phyloP scores from a whole-genome alignment of 306 rosid genomes.

The Crataegus laevigata region DNA sequence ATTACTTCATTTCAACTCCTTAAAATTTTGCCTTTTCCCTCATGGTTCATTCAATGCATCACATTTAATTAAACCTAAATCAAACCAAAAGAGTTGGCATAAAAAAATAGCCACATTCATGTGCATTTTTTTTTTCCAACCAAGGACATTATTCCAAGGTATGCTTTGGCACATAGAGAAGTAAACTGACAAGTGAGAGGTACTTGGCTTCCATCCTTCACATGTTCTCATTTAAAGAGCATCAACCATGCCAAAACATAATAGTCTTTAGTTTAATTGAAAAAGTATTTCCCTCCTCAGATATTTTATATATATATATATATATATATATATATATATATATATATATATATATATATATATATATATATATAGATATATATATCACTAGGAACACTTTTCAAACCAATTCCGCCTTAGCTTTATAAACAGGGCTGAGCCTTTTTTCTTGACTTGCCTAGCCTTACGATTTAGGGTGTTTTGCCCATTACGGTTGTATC shows the following conservation, averaged over 20 bases:
- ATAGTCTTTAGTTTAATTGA: background rate
- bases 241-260: background rate
- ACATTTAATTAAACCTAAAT: background rate
- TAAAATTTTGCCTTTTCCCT: background rate
- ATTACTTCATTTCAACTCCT: background rate
- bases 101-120: background rate
- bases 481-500: too few species aligned
- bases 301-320: too few species aligned
- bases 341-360: too few species aligned
- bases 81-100: background rate
- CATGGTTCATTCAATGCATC: background rate
- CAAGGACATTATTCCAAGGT: background rate
- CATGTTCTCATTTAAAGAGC: background rate
- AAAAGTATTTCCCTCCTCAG: too few species aligned
- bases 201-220: background rate
- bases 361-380: too few species aligned
- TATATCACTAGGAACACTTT: too few species aligned
- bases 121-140: background rate
- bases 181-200: background rate
- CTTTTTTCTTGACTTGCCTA: too few species aligned
- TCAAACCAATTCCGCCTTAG: too few species aligned
- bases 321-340: too few species aligned
- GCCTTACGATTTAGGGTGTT: too few species aligned
- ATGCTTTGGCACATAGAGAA: background rate
- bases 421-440: too few species aligned